Base-by-base conservation (phyloP, 2,329 filamentous ascomycete species). In the Talaromyces sp. region DNA sequence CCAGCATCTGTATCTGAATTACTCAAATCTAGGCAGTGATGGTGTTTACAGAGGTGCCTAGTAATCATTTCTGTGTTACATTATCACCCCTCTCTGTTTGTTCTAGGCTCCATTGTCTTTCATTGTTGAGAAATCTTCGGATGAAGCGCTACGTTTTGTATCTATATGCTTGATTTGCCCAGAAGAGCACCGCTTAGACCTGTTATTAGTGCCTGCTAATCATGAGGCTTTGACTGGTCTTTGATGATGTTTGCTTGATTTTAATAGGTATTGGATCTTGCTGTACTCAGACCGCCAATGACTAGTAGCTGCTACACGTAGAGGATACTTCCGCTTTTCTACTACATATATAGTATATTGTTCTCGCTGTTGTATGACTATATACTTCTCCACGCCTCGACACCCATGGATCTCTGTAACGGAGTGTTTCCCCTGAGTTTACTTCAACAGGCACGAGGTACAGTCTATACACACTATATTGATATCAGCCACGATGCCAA, bases 51-150 rank as follows among this genome's bases (percentile, higher is more conserved):
- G 31, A 41, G 14, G 24, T 13, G 45, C 19, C 13, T 54, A 19
- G 47, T 22, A 31, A 62, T n/a, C 39, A 6, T 52, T 10, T 16
- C 24, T 39, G 60, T 39, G 52, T 56, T 56, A 62, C 24, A 22
- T 27, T 16, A 2, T 37, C 11, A 16, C 14, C 8, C 13, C 27
- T 62, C 4, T 43, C 16, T 45, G 27, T 47, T 57, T 63, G 39
- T 39, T 45, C 31, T 37, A n/a, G 24, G 6, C 16, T 45, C 10
- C 24, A 58, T 58, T 57, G 41, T 49, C 50, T 65, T 65, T 58
- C 33, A 43, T 60, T 31, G 31, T 14, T 54, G n/a, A 1, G 35
- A 6, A 24, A 24, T 43, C 24, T 47, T 58, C 52, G 41, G 58
- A 57, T 27, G 33, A 24, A 54, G n/a, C 27, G 16, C n/a, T 57